Percentiles rank a stretch among this genome's conserved stretches.
Conservation (phyloP, 139 green algal genomes). For the Chlamydomonas applanata region DNA sequence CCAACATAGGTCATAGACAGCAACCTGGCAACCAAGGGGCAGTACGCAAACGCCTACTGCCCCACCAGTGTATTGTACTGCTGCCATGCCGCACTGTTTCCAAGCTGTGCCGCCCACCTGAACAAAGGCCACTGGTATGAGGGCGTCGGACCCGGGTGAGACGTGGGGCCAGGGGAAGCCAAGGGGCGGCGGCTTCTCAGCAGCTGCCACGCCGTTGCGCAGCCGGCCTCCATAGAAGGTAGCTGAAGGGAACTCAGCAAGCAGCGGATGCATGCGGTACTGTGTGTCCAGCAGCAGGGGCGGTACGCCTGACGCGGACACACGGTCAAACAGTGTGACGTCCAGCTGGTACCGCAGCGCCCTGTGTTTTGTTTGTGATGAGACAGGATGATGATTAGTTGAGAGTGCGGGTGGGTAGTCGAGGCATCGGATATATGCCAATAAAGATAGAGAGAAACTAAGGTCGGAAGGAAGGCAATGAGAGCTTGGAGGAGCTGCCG, state of each 20-base stretch:
- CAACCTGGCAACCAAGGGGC: too few relatives aligned
- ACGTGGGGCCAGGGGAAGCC: background rate
- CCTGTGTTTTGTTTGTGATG: too few relatives aligned
- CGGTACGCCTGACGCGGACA: constrained; percentile 48
- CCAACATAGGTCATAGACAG: too few relatives aligned
- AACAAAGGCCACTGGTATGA: background rate
- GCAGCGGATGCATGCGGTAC: constrained; percentile 89
- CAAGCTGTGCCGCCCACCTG: background rate
- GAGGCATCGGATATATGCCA: too few relatives aligned
- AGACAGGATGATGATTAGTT: background rate
- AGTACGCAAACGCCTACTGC: too few relatives aligned
- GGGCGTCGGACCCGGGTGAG: background rate
- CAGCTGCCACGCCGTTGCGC: constrained; percentile 42
- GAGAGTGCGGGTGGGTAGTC: background rate
- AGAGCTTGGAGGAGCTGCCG: too few relatives aligned
- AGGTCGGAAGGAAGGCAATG: too few relatives aligned
- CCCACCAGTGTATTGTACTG: too few relatives aligned
- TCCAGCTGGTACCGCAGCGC: constrained; percentile 47
- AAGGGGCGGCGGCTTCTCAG: constrained; percentile 44
- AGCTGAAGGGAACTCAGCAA: constrained; percentile 60
- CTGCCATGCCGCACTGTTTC: too few relatives aligned
- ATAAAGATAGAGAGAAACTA: too few relatives aligned
- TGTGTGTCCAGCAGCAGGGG: constrained; percentile 86
- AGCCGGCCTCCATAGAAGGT: constrained; percentile 58
- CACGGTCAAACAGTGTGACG: constrained; percentile 81